A percentile compares a stretch with the other conserved stretches of the same genome.
phyloP scores from a whole-genome alignment of 805 yeast genomes.

The Blastobotrys peoriensis region DNA sequence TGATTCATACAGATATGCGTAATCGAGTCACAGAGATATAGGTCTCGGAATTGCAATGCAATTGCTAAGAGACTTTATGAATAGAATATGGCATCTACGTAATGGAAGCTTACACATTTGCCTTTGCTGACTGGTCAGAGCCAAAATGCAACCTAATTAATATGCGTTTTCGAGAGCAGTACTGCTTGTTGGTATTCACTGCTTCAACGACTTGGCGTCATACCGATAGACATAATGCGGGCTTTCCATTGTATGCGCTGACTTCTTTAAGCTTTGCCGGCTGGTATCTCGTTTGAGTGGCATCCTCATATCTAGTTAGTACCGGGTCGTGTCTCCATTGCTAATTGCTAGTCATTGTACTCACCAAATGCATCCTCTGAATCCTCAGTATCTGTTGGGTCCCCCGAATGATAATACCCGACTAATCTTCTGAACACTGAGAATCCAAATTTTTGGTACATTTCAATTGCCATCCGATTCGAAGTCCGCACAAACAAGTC shows the following conservation, averaged over 20 bases:
- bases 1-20: too few species aligned
- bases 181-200: too few species aligned
- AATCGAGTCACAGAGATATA: too few species aligned
- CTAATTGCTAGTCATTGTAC: too few species aligned
- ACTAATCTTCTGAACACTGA: slow-evolving; percentile 79
- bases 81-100: too few species aligned
- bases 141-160: too few species aligned
- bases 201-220: slow-evolving; percentile 2
- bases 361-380: slow-evolving; percentile 86
- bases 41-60: too few species aligned
- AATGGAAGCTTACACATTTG: too few species aligned
- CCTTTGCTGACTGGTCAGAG: too few species aligned
- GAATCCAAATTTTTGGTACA: slow-evolving; percentile 85
- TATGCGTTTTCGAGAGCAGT: too few species aligned
- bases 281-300: slow-evolving; percentile 33
- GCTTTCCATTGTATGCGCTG: slow-evolving; percentile 25
- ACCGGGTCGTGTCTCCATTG: too few species aligned
- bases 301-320: slow-evolving; percentile 33
- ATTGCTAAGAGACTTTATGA: too few species aligned
- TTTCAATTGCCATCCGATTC: slow-evolving; percentile 67
- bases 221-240: slow-evolving; percentile 23
- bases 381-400: slow-evolving; percentile 34
- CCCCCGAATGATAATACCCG: slow-evolving; percentile 68
- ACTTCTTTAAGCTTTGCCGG: slow-evolving; percentile 22
- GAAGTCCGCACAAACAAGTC: slow-evolving; percentile 90